Evolutionary conservation across 1,284 basidiomycete genomes (phyloP).

Genomic region (Marasmius tenuissimus): DNA sequence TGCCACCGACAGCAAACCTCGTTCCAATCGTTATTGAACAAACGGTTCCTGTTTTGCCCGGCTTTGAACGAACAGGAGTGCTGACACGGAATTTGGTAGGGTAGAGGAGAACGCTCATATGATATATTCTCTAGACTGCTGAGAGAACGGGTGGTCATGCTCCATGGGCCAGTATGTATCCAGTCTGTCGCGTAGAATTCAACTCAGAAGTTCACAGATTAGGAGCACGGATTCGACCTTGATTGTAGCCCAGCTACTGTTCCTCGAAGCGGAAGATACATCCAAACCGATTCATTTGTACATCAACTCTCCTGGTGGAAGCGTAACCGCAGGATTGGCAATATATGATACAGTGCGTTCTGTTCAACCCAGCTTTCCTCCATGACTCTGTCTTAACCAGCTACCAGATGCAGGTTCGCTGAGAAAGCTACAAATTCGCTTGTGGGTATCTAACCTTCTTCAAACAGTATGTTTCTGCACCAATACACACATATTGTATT

Average conservation of each 20-base stretch:
- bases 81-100: constrained; percentile 43
- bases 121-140: constrained; percentile 92
- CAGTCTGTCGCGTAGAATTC: background rate
- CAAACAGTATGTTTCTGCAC: constrained; percentile 82
- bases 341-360: constrained; percentile 87
- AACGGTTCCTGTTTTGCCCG: constrained; percentile 53
- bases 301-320: constrained; percentile 93
- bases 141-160: constrained; percentile 90
- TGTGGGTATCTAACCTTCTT: constrained; percentile 12
- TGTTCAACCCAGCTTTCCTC: background rate
- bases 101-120: constrained; percentile 89
- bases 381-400: constrained; percentile 4
- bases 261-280: constrained; percentile 91
- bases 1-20: constrained; percentile 53
- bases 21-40: constrained; percentile 94
- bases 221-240: constrained; percentile 82
- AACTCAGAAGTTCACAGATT: constrained; percentile 54
- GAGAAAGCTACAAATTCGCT: constrained; percentile 5
- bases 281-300: constrained; percentile 91
- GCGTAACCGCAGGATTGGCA: constrained; percentile 89
- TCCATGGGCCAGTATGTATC: constrained; percentile 80
- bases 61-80: background rate
- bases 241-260: constrained; percentile 86
- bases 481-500: constrained; percentile 93
- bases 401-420: constrained; percentile 71